phyloP scores from a whole-genome alignment of 2,329 filamentous ascomycete species.

The Sporothrix pallida region DNA sequence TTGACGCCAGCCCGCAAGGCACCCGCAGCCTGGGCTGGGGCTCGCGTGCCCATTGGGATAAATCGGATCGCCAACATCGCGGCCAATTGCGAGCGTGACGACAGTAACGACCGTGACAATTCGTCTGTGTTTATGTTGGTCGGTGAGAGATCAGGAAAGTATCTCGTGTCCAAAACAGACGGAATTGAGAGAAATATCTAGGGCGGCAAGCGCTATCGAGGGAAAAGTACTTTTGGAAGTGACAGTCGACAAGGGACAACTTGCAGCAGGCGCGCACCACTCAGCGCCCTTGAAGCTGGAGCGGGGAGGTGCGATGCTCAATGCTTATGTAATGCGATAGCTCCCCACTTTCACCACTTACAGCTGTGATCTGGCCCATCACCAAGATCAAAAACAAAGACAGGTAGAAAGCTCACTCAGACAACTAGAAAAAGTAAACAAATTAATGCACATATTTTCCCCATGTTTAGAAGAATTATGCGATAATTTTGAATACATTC shows the following conservation, averaged over 20 bases:
- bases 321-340: constrained; percentile 18
- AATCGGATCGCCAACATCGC: constrained; percentile 15
- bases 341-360: neutral
- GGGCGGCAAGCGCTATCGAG: neutral
- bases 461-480: neutral
- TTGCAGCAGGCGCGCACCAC: neutral
- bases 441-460: neutral
- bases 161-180: neutral
- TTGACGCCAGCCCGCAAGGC: neutral
- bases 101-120: neutral
- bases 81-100: neutral
- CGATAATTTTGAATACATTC: neutral
- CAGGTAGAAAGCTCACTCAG: neutral
- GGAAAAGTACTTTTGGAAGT: too few relatives aligned
- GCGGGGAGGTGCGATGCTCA: neutral
- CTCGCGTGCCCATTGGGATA: neutral
- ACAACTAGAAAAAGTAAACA: neutral
- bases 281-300: constrained; percentile 3
- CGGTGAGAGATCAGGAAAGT: neutral
- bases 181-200: neutral
- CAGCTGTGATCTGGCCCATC: neutral
- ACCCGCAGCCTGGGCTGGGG: neutral
- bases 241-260: too few relatives aligned
- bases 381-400: neutral
- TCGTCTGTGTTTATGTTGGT: neutral